Evolutionary conservation across 495 filamentous ascomycete species (phyloP), one percentile per base, ranked within the genome.

Genomic region (Hyaloscypha variabilis): DNA sequence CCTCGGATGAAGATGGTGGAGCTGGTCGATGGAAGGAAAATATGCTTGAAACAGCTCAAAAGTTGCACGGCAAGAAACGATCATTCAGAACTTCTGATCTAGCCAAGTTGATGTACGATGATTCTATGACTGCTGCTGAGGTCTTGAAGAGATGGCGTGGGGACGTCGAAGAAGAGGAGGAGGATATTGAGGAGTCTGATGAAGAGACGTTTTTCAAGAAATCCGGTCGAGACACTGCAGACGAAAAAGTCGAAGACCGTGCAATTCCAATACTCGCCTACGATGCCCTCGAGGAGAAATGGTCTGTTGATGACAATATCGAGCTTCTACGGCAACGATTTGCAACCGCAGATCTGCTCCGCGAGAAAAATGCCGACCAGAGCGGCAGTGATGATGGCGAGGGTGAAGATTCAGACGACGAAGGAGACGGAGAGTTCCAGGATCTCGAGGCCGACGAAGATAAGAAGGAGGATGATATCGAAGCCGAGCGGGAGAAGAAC

Each of bases 341-440:
- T 69, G 85, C 90, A 52, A 90, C 86, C 21, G 84, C 85, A 8
- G 88, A 86, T 69, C 71, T 92, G 25, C 73, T 82, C 3, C 77
- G 77, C 36, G 79, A 80, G 53, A 81, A 80, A 19, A 81, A 76
- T 19, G 82, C 81, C 8, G 83, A 79, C 10, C 78, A 78, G 25
- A 79, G 79, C 14, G 86, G 79, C 13, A 81, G 78, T 61, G 85
- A 77, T 51, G 80, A 74, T 73, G 70, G 67, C 10, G 73, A 70
- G 31, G 29, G n/a, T 11, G 75, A 78, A 6, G 78, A 76, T 24
- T 76, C 73, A 6, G 80, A 82, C 10, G 82, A 81, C 23, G 90
- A 96, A 75, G 95, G 92, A 10, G 94, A 97, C 70, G 94, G 93
- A 56, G 92, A 84, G 6, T 97, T 94, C 66, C 90, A 97, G 73